Percentiles rank a stretch among this genome's conserved stretches.
Evolutionary conservation across 176 grass and related monocot genomes (phyloP).

Genomic region (Zoysia pacifica): DNA sequence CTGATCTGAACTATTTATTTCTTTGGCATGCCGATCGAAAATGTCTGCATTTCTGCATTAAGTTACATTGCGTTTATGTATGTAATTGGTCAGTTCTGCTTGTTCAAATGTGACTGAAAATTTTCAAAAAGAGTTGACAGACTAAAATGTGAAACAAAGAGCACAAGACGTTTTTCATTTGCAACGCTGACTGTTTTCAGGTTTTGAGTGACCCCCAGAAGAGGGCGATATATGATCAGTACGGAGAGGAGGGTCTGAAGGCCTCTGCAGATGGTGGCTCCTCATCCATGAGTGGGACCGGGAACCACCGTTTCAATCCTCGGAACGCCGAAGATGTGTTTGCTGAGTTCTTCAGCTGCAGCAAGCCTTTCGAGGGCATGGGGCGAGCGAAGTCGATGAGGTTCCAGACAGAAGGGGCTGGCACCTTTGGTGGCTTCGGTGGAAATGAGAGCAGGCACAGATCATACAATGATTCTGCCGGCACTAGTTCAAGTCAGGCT

Average conservation of each 20-base stretch:
- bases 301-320: constrained; percentile 71
- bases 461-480: constrained; percentile 48
- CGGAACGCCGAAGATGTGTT: constrained; percentile 88
- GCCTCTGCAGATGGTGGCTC: constrained; percentile 56
- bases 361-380: constrained; percentile 79
- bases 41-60: background rate
- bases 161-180: background rate
- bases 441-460: constrained; percentile 58
- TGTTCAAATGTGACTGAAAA: too few species aligned
- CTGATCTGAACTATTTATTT: background rate
- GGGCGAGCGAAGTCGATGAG: constrained; percentile 84
- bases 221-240: constrained; percentile 77
- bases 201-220: constrained; percentile 89
- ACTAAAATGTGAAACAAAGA: background rate
- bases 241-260: constrained; percentile 78
- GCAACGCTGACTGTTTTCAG: constrained; percentile 43
- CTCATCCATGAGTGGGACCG: constrained; percentile 48
- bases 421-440: constrained; percentile 86
- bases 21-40: background rate
- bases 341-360: constrained; percentile 86
- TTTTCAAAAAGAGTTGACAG: background rate
- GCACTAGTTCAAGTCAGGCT: constrained; percentile 54
- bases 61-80: background rate
- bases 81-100: background rate
- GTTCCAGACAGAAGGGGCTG: constrained; percentile 86